These are phyloP conservation scores for Brassica juncea DNA, from an alignment of 345 rosid species.

Conservation along the genomic window DNA sequence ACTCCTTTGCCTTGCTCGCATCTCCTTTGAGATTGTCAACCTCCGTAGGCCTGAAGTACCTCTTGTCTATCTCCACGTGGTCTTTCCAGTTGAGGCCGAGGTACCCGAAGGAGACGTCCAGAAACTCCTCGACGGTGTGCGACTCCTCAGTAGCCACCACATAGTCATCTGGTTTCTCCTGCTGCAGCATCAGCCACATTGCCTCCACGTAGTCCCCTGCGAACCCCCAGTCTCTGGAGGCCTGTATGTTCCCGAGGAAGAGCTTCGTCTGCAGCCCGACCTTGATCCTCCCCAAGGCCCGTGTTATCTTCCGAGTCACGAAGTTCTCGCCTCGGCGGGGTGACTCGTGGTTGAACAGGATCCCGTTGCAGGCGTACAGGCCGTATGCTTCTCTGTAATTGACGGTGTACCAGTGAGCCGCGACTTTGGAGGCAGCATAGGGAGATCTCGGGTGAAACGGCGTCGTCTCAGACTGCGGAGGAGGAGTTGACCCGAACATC, in stretches of 20 bases:
- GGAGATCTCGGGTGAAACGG: constrained; percentile 90
- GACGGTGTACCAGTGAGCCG: constrained; percentile 92
- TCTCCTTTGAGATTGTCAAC: background rate
- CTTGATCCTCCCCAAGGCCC: constrained; percentile 27
- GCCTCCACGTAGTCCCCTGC: constrained; percentile 5
- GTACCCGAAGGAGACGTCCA: background rate
- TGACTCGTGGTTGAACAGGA: constrained; percentile 85
- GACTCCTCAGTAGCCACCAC: constrained; percentile 1
- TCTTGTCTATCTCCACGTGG: background rate
- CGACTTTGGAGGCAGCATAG: constrained; percentile 81
- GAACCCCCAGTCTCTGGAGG: background rate
- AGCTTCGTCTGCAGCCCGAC: background rate
- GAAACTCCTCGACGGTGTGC: background rate
- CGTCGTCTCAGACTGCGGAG: constrained; percentile 69
- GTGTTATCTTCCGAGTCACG: constrained; percentile 79
- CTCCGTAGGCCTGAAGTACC: constrained; percentile 2
- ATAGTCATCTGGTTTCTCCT: background rate
- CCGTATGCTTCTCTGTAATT: constrained; percentile 87
- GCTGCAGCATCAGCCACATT: constrained; percentile 2
- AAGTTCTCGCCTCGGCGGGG: constrained; percentile 87
- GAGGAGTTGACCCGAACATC: constrained; percentile 92
- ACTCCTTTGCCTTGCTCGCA: background rate
- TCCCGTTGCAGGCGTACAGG: constrained; percentile 81
- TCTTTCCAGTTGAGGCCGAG: background rate
- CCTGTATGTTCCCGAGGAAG: background rate